phyloP scores from a whole-genome alignment of 441 rosid genomes.

The Euphorbia schlechtendalii region DNA sequence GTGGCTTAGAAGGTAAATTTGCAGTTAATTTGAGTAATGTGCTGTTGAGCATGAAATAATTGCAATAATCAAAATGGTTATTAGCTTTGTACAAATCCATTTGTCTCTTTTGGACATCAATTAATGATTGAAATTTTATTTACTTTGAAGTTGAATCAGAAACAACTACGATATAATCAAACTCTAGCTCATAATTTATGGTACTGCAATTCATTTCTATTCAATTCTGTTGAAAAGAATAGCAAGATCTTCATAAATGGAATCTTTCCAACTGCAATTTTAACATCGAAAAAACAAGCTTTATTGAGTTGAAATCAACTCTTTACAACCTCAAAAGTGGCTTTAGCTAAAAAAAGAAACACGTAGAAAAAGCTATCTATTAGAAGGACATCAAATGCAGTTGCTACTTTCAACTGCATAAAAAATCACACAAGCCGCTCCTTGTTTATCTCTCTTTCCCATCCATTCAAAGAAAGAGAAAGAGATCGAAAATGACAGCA shows the following conservation, averaged over 20 bases:
- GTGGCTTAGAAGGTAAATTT: slow-evolving; percentile 1
- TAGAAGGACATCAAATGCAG: neutral
- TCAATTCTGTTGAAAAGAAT: too few relatives aligned
- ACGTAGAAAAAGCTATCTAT: neutral
- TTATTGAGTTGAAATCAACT: too few relatives aligned
- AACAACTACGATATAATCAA: too few relatives aligned
- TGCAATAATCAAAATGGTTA: neutral
- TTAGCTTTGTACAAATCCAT: neutral
- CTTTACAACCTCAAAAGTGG: too few relatives aligned
- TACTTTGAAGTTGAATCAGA: too few relatives aligned
- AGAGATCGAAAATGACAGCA: neutral
- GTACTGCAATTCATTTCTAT: too few relatives aligned
- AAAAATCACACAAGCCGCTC: neutral
- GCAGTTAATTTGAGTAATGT: neutral
- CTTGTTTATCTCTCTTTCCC: neutral
- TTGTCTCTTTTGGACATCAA: neutral
- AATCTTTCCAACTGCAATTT: too few relatives aligned
- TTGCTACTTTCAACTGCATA: neutral
- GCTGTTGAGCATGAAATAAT: neutral
- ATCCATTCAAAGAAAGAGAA: neutral
- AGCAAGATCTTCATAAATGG: too few relatives aligned
- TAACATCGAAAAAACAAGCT: too few relatives aligned
- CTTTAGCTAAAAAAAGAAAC: too few relatives aligned
- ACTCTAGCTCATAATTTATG: too few relatives aligned
- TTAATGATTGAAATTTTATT: neutral